A percentile compares a stretch with the other conserved stretches of the same genome.
Evolutionary conservation across 495 filamentous ascomycete species (phyloP).

Genomic region (Neurospora sp.): DNA sequence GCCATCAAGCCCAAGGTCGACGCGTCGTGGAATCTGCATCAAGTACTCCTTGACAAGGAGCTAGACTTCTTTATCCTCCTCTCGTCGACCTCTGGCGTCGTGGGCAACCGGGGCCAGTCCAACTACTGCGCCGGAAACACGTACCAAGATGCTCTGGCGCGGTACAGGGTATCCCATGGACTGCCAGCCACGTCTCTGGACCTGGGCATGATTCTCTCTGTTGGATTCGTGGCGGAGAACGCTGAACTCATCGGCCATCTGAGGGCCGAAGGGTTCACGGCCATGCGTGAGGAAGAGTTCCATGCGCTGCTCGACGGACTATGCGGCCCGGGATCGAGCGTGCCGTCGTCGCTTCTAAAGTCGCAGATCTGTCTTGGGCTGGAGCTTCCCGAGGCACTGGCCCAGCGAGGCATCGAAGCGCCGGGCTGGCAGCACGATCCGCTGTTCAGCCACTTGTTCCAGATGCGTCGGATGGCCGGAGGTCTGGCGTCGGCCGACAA

Average conservation of each 20-base stretch:
- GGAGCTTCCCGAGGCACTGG: constrained; percentile 17
- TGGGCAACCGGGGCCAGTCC: constrained; percentile 40
- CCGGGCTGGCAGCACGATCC: constrained; percentile 26
- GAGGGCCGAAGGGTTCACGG: constrained; percentile 8
- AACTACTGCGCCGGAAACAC: constrained; percentile 52
- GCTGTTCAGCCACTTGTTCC: constrained; percentile 15
- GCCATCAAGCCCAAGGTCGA: constrained; percentile 40
- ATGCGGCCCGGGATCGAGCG: not conserved
- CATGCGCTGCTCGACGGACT: constrained; percentile 18
- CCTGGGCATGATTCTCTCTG: constrained; percentile 31
- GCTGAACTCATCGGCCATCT: constrained; percentile 14
- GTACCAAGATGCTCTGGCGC: constrained; percentile 41
- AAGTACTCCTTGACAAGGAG: constrained; percentile 3
- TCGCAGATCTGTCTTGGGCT: constrained; percentile 19
- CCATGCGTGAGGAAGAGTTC: constrained; percentile 22
- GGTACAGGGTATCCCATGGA: constrained; percentile 22
- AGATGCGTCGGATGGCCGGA: not conserved
- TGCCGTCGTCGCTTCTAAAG: not conserved
- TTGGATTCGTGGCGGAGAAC: constrained; percentile 23
- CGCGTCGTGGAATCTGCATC: constrained; percentile 27
- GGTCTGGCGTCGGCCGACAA: not conserved
- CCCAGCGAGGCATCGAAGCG: constrained; percentile 13
- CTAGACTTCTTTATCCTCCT: constrained; percentile 55
- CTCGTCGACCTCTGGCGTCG: constrained; percentile 43
- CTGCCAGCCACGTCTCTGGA: constrained; percentile 36